phyloP scores from a whole-genome alignment of 257 asterid genomes.

The Solanum arcanum region DNA sequence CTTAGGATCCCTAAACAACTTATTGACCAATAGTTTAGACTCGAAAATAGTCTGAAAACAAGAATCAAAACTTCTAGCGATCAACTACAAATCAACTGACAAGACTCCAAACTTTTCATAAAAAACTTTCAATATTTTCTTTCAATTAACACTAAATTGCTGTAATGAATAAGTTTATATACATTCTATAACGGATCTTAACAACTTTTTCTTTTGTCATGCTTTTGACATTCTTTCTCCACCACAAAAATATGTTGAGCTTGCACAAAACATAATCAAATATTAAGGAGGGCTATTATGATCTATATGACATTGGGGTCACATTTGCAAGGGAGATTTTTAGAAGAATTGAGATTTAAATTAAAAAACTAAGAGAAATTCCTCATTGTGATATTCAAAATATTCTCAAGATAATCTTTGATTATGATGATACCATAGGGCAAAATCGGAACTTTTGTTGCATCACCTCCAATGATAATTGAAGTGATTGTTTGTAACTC shows the following conservation, averaged over 20 bases:
- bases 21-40: too few species aligned
- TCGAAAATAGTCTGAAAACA: too few species aligned
- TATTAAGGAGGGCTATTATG: not conserved
- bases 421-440: slow-evolving; percentile 54
- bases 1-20: too few species aligned
- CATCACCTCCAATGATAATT: slow-evolving; percentile 33
- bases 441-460: slow-evolving; percentile 19
- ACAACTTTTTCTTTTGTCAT: not conserved
- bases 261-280: not conserved
- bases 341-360: not conserved
- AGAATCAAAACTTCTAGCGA: too few species aligned
- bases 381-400: too few species aligned
- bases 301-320: not conserved
- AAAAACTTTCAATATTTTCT: too few species aligned
- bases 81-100: too few species aligned
- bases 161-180: too few species aligned
- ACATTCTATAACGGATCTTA: too few species aligned
- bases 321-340: too few species aligned
- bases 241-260: not conserved
- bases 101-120: too few species aligned
- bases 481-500: not conserved
- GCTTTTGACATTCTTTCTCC: not conserved
- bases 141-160: too few species aligned
- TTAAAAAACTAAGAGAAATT: not conserved
- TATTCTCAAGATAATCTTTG: not conserved